A percentile compares a stretch with the other conserved stretches of the same genome.
Evolutionary conservation across 495 filamentous ascomycete species (phyloP).

Genomic region (Daldinia loculata): DNA sequence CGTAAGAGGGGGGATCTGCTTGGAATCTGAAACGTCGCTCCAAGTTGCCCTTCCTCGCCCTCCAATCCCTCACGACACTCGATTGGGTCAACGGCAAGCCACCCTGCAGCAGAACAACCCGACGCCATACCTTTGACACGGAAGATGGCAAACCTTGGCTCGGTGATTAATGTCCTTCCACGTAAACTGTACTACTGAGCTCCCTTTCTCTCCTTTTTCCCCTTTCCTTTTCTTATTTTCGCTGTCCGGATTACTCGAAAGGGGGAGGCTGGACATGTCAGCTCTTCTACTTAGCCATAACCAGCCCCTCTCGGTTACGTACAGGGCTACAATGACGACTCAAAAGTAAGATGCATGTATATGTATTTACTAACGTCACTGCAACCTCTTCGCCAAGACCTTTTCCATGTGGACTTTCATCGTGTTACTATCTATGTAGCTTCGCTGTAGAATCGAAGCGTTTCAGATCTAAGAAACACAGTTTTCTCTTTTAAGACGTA

Average conservation of each 20-base stretch:
- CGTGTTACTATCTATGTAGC: neutral
- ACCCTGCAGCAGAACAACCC: constrained; percentile 33
- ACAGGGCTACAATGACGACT: constrained; percentile 7
- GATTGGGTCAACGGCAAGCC: constrained; percentile 34
- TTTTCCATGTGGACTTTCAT: constrained; percentile 1
- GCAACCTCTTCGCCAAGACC: constrained; percentile 12
- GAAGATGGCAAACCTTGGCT: constrained; percentile 23
- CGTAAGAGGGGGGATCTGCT: constrained; percentile 30
- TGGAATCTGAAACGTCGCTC: constrained; percentile 42
- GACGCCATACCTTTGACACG: constrained; percentile 15
- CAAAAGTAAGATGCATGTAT: neutral
- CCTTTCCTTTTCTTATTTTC: neutral
- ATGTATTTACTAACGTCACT: neutral
- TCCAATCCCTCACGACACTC: constrained; percentile 31
- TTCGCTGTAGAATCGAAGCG: constrained; percentile 23
- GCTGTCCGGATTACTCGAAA: constrained; percentile 6
- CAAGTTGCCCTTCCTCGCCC: constrained; percentile 25
- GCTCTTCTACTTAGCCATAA: constrained; percentile 3
- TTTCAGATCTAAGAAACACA: constrained; percentile 21
- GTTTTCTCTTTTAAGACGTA: constrained; percentile 15
- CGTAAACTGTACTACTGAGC: constrained; percentile 34
- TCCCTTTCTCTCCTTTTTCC: neutral
- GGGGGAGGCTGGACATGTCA: constrained; percentile 25
- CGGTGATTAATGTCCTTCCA: constrained; percentile 34
- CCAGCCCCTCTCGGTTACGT: constrained; percentile 15